Evolutionary conservation across 179 eudicot species (phyloP), one percentile per base, ranked within the genome.

Genomic region (Silene coronaria): DNA sequence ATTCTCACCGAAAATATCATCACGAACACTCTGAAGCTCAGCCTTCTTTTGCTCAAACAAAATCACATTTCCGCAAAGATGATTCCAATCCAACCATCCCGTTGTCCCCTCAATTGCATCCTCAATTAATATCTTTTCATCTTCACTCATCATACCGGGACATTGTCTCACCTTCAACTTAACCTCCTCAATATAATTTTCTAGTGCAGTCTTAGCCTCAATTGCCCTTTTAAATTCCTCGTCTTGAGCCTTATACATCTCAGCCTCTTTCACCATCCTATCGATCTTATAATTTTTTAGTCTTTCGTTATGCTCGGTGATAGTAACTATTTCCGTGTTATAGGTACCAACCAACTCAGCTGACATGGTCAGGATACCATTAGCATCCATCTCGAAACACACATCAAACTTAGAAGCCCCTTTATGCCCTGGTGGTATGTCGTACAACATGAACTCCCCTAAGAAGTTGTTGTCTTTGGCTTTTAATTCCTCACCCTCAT

Each of bases 101-200:
- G 6, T 22, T 23, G 70, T 24, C 9, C 34, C 19, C 34, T 73
- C 68, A 19, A 81, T 69, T 0, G 72, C 84, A 17, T 84, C 80
- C 26, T 65, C 82, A 0, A 81, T 12, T 71, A 73, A 64, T 57
- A 67, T 64, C 74, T 32, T 79, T 1, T 81, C 75, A 69, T 71
- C 1, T 30, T 12, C 17, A 59, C 65, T 9, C 77, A 74, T 28
- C 60, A 60, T 30, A 55, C 66, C 9, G 12, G 62, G 23, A 36
- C 14, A 16, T 3, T 57, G 72, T 19, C 62, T 77, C 32, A 80
- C 10, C 5, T 48, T 51, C 48, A 12, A 7, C 22, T n/a, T 58
- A 22, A 59, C 11, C 32, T 55, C 58, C 24, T 58, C 6, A 2
- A 67, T 70, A 62, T 75, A 80, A 28, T 24, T 62, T 61, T 83